Evolutionary conservation across 805 yeast genomes (phyloP), one percentile per base, ranked within the genome.

Genomic region (Ogataea degrootiae): DNA sequence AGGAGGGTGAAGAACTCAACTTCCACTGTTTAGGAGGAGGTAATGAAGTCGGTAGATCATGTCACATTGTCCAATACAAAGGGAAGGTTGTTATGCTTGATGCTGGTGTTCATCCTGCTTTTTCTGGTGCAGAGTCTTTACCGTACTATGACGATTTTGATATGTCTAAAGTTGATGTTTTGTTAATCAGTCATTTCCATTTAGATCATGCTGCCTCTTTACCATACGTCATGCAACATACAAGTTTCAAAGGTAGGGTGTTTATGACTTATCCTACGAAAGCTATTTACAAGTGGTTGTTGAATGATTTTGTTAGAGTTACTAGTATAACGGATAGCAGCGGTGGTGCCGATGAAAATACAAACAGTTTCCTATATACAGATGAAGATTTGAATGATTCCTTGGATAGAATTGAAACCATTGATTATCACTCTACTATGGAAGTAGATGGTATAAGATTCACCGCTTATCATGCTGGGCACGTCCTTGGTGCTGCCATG

Each of bases 381-480:
- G 97, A 91, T 61, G 96, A 87, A 42, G 99, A 94, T 68, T 72
- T 94, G 55, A 80, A 82, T 60, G 84, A 82, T 45, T 87, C 97
- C 0, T 89, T 92, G 59, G 97, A 90, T 59, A 73, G 79, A 53
- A 94, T 94, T 42, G 98, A 94, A 65, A 88, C 98, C 1, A 80
- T 94, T 22, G 99, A 94, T 65, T 94, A 85, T 66, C 98, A 94
- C 66, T 88, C 97, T 5, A 94, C 99, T 0, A 79, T 89, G 54
- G 98, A 94, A 58, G 87, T 91, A 34, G 95, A 87, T 49, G 99
- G 99, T 44, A 84, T 94, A 47, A 76, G 94, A 61, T 92, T 94
- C 71, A 94, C 99, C 1, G 99, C 99, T 1, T 94, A 85, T 66
- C 99, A 92, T 69, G 99, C 99, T 7, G 99, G 99, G n/a, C 99